Evolutionary conservation across 2,329 filamentous ascomycete species (phyloP).

Genomic region (Aspergillus sp.): DNA sequence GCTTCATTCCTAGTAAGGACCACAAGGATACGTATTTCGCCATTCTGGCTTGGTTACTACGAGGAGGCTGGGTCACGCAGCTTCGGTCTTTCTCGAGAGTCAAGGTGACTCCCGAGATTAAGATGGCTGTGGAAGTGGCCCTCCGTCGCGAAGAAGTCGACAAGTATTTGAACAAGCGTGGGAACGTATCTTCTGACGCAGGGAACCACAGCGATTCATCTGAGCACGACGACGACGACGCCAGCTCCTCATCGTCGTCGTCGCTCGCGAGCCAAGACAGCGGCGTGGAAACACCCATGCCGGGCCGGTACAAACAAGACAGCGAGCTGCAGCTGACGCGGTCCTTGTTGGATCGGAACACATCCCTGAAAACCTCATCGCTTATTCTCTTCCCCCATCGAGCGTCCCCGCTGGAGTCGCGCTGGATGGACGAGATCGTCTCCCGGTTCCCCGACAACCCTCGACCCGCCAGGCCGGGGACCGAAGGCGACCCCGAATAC

Average conservation of each 20-base stretch:
- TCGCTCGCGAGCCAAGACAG: conserved; percentile 38
- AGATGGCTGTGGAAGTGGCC: conserved; percentile 73
- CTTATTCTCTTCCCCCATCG: conserved; percentile 76
- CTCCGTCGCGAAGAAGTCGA: conserved; percentile 64
- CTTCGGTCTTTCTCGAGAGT: conserved; percentile 89
- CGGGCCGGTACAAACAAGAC: conserved; percentile 24
- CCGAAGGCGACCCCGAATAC: conserved; percentile 20
- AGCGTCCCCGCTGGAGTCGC: conserved; percentile 72
- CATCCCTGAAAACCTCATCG: conserved; percentile 50
- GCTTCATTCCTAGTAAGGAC: conserved; percentile 79
- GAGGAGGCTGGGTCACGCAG: conserved; percentile 90
- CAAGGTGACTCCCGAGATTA: conserved; percentile 76
- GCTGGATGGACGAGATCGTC: conserved; percentile 58
- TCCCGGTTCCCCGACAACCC: conserved; percentile 33
- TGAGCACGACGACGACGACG: conserved; percentile 23
- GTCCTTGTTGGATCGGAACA: conserved; percentile 33
- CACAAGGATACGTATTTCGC: conserved; percentile 85
- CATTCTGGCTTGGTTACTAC: conserved; percentile 89
- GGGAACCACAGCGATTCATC: neutral
- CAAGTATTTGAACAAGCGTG: conserved; percentile 31
- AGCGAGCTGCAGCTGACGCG: conserved; percentile 28
- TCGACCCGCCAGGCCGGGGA: conserved; percentile 7
- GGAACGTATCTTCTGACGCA: conserved; percentile 22
- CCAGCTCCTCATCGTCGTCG: conserved; percentile 37
- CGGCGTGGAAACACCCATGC: conserved; percentile 37